Base-by-base conservation (phyloP, 768 basidiomycete species). In the Mycena galopus region DNA sequence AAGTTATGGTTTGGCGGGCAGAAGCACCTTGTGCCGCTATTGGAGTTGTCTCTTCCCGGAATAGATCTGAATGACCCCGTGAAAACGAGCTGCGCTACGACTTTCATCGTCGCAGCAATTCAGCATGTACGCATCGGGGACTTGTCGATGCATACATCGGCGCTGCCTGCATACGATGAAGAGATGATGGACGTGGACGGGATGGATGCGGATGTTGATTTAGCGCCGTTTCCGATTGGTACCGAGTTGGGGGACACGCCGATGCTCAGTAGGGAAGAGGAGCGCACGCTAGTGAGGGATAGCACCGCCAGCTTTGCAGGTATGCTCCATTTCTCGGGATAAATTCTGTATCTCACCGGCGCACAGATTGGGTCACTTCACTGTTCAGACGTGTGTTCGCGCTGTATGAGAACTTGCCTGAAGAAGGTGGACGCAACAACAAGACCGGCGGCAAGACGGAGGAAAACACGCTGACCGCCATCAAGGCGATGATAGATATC, bases 391-490 rank as follows among this genome's bases (percentile, higher is more conserved):
- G 94, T 12, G 90, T 96, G 62, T 85, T 96, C 63, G 89, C 94
- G 1, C 83, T 98, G 23, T 97, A 93, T 78, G 95, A 96, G 83
- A 97, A 97, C 78, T 84, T 99, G 6, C 97, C 97, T 0, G 97
- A 99, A 80, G 97, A 97, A 82, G 96, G 95, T 14, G 97, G 97
- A 6, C 91, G 90, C 83, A 90, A 88, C 82, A 94, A 94, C 73
- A 92, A 88, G 39, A 95, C 95, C 2, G 94, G 94, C 27, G 94
- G 94, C n/a, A 94, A 94, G 79, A 88, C 86, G 82, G 94, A 93
- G 84, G 93, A 96, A 75, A 86, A 81, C 44, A 91, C 94, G 29
- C 86, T 95, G 65, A 94, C 92, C 78, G 89, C 93, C 23, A 88
- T 95, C 80, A 94, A 94, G 83, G 87, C 90, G 78, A 93, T 94